Evolutionary conservation across 208 protist species (phyloP), one percentile per base, ranked within the genome.

Genomic region (Crithidia thermophila): DNA sequence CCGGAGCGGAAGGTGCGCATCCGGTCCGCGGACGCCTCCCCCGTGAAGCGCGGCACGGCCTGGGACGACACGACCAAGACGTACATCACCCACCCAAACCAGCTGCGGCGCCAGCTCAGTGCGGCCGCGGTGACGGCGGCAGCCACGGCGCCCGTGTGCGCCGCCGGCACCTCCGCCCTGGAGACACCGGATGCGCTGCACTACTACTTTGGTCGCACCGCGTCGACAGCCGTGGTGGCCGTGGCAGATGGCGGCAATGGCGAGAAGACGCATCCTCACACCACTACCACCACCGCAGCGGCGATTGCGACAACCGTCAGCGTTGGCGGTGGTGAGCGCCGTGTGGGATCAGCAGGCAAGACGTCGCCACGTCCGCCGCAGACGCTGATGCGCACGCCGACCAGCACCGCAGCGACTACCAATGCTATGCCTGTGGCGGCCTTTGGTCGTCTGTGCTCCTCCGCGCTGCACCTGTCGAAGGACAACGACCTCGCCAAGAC

Each of bases 31-130:
- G 50, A 45, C 31, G 57, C 51, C 3, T 66, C 68, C 16, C 59
- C 59, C 23, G 3, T 66, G 47, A 66, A 74, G 68, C 68, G 60
- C 39, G 57, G 68, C 16, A 59, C 55, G 39, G 68, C 68, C 33
- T 74, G 68, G 68, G 59, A 74, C 37, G 68, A 66, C 28, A 30
- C 39, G 6, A 74, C 68, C 4, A 40, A 51, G 0, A 74, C 43
- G 31, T 74, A 74, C 59, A 58, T 74, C n/a, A 74, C 68, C 2
- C 68, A 74, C 40, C 68, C 68, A 18, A 67, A 74, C 30, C 68
- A 74, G 68, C 57, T 10, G 5, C 68, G 59, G 7, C 68, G 68
- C 21, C 68, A 67, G 59, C 42, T 53, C 16, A 39, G 39, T 14
- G 33, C 68, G 21, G 51, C 49, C 1, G 39, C 21, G 16, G 28